These are phyloP conservation scores for Agrocybe praecox DNA, from an alignment of 768 basidiomycete genomes.

Conservation along the genomic window DNA sequence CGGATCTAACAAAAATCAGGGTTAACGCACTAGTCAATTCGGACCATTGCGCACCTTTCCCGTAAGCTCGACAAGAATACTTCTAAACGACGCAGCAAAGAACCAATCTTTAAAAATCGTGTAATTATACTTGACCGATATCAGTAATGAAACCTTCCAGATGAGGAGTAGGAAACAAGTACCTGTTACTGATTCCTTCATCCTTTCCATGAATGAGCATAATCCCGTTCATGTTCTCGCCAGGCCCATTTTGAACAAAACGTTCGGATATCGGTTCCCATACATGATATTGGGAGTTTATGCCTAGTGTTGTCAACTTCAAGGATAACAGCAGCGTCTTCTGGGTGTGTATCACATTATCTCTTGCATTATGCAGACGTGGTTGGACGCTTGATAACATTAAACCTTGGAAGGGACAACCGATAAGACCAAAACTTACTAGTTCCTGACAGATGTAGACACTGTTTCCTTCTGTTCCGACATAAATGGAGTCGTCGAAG, in stretches of 20 bases:
- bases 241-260: slow-evolving; percentile 50
- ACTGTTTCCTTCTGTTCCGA: slow-evolving; percentile 63
- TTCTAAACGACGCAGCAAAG: slow-evolving; percentile 68
- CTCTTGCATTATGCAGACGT: slow-evolving; percentile 37
- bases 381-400: slow-evolving; percentile 47
- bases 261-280: slow-evolving; percentile 62
- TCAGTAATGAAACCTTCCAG: neutral
- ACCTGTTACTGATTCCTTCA: slow-evolving; percentile 61
- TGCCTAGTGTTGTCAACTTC: slow-evolving; percentile 60
- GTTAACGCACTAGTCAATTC: neutral
- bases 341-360: slow-evolving; percentile 44
- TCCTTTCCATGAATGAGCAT: slow-evolving; percentile 61
- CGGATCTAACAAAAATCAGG: slow-evolving; percentile 34
- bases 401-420: slow-evolving; percentile 2
- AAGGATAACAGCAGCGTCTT: slow-evolving; percentile 55
- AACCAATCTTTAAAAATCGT: slow-evolving; percentile 72
- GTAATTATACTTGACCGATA: slow-evolving; percentile 46
- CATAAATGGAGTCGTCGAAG: slow-evolving; percentile 56
- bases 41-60: slow-evolving; percentile 39
- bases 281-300: slow-evolving; percentile 63
- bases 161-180: neutral
- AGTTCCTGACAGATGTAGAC: slow-evolving; percentile 58
- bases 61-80: slow-evolving; percentile 48
- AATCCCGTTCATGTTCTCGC: slow-evolving; percentile 31
- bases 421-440: slow-evolving; percentile 42